phyloP scores from a whole-genome alignment of 1,139 yeast genomes.

The Saccharomyces hybrid region DNA sequence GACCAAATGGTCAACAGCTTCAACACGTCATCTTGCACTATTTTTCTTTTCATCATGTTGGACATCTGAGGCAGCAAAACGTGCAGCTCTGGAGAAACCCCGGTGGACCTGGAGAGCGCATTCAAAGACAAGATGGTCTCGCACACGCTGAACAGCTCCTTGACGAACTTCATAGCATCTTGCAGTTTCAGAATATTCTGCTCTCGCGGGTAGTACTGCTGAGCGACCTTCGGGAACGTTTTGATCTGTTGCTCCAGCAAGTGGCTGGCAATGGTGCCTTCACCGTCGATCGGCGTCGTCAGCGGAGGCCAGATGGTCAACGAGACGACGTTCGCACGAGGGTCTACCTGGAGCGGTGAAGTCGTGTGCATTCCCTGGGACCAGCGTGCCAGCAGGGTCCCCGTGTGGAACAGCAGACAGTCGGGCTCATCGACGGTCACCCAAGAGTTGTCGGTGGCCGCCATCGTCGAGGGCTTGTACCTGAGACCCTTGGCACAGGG shows the following conservation, averaged over 20 bases:
- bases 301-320: conserved; percentile 22
- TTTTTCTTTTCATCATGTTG: conserved; percentile 22
- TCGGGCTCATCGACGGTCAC: conserved; percentile 20
- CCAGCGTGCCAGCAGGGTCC: conserved; percentile 15
- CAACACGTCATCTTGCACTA: conserved; percentile 16
- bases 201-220: conserved; percentile 19
- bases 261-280: conserved; percentile 9
- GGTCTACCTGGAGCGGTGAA: conserved; percentile 21
- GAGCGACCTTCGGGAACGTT: conserved; percentile 22
- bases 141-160: conserved; percentile 19
- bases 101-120: conserved; percentile 18
- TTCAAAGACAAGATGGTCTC: conserved; percentile 27
- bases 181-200: conserved; percentile 11
- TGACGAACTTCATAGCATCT: conserved; percentile 15
- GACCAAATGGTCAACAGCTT: conserved; percentile 25
- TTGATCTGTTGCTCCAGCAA: conserved; percentile 20
- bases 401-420: conserved; percentile 28
- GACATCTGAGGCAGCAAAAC: conserved; percentile 26
- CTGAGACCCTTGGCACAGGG: conserved; percentile 23
- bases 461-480: conserved; percentile 19
- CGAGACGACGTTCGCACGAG: conserved; percentile 13
- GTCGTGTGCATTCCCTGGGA: conserved; percentile 23
- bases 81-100: conserved; percentile 18
- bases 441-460: conserved; percentile 25
- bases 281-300: conserved; percentile 1